Conservation (phyloP, 139 green algal genomes). For the Picochlorum sp. region DNA sequence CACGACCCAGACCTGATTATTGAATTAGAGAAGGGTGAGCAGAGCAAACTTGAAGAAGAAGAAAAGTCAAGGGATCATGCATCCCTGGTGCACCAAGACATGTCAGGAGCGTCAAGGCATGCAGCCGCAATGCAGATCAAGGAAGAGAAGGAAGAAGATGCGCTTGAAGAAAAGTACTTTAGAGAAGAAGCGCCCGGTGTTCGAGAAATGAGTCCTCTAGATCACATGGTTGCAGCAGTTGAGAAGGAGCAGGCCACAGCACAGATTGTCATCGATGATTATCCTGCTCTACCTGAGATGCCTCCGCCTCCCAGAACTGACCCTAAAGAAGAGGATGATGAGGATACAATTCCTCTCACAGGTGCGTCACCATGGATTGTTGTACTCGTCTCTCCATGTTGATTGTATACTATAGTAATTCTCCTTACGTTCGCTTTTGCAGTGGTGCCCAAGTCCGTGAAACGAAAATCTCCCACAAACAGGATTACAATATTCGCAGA, state of each 20-base stretch:
- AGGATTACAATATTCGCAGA: too few species aligned
- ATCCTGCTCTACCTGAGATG: constrained; percentile 12
- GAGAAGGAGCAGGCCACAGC: not conserved
- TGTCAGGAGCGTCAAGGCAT: not conserved
- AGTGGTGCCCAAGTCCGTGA: too few species aligned
- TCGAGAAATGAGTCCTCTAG: not conserved
- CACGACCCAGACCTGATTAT: not conserved
- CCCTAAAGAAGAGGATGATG: constrained; percentile 40
- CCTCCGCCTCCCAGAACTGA: constrained; percentile 23
- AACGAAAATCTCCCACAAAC: too few species aligned
- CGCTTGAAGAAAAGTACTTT: constrained; percentile 73
- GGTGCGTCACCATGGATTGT: not conserved
- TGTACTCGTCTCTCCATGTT: too few species aligned
- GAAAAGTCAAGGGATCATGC: constrained; percentile 37
- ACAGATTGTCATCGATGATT: constrained; percentile 7
- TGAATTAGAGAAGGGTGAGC: constrained; percentile 60
- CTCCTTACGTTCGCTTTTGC: too few species aligned
- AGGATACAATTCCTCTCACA: constrained; percentile 1
- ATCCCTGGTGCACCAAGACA: not conserved
- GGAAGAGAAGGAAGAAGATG: constrained; percentile 37
- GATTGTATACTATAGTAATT: too few species aligned
- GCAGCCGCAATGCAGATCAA: not conserved
- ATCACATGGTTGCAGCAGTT: not conserved
- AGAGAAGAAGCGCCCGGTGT: constrained; percentile 32
- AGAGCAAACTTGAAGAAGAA: constrained; percentile 57